phyloP scores from a whole-genome alignment of 164 flowering plant species.

The Kalanchoe fedtschenkoi region DNA sequence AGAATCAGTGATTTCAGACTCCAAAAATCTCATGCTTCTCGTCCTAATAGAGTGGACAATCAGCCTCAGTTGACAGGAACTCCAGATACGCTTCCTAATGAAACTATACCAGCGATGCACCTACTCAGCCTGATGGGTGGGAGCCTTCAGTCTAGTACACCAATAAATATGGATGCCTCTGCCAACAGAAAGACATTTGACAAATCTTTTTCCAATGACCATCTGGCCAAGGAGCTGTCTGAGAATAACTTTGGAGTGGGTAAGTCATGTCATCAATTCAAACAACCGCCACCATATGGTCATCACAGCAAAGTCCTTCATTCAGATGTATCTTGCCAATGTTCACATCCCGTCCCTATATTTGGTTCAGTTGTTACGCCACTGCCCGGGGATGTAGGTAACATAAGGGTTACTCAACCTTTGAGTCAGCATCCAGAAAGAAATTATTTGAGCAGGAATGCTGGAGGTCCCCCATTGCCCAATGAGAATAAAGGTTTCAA shows the following conservation, averaged over 20 bases:
- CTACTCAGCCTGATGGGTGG: slow-evolving; percentile 63
- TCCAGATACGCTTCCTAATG: slow-evolving; percentile 37
- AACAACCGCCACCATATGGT: slow-evolving; percentile 17
- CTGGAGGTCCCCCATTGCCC: slow-evolving; percentile 11
- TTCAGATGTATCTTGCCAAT: slow-evolving; percentile 15
- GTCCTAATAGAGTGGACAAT: slow-evolving; percentile 16
- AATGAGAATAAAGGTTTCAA: slow-evolving; percentile 12
- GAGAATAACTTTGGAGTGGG: slow-evolving; percentile 14
- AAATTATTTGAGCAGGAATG: slow-evolving; percentile 16
- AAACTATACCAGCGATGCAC: slow-evolving; percentile 61
- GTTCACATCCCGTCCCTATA: slow-evolving; percentile 13
- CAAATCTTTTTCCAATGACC: slow-evolving; percentile 18
- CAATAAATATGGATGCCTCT: slow-evolving; percentile 13
- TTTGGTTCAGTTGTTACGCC: slow-evolving; percentile 18
- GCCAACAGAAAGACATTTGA: slow-evolving; percentile 15
- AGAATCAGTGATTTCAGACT: slow-evolving; percentile 11
- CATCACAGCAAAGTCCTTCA: slow-evolving; percentile 13
- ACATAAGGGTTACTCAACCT: slow-evolving; percentile 12
- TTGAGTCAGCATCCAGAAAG: slow-evolving; percentile 12
- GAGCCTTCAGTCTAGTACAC: slow-evolving; percentile 19
- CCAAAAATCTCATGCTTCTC: slow-evolving; percentile 16
- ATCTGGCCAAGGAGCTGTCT: slow-evolving; percentile 17
- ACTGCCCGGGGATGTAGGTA: slow-evolving; percentile 11
- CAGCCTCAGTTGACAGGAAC: slow-evolving; percentile 17
- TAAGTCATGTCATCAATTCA: slow-evolving; percentile 10